These are phyloP conservation scores for Comarum palustre DNA, from an alignment of 306 rosid genomes.

Conservation along the genomic window DNA sequence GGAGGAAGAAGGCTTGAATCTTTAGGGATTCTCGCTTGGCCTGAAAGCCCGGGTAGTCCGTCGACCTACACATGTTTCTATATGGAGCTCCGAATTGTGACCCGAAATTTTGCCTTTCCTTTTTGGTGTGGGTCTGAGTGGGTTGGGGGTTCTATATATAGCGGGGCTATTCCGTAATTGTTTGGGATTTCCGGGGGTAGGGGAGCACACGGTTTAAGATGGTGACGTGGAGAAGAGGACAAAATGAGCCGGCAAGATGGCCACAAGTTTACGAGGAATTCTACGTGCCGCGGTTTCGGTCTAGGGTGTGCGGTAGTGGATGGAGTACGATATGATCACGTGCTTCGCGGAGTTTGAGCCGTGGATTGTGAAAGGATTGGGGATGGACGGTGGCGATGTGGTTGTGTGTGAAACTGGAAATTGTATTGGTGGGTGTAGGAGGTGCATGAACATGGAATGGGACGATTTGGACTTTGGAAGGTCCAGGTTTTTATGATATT, in stretches of 20 bases:
- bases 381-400: background rate
- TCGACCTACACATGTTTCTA: conserved; percentile 38
- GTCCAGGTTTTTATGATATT: background rate
- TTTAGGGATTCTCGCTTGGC: conserved; percentile 17
- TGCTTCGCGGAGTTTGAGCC: background rate
- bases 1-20: conserved; percentile 32
- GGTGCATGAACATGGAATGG: background rate
- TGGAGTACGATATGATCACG: background rate
- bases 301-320: background rate
- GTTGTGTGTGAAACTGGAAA: background rate
- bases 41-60: conserved; percentile 27
- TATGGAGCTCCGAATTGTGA: background rate
- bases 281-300: conserved; percentile 11
- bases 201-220: conserved; percentile 23
- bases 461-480: background rate
- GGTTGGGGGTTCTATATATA: background rate
- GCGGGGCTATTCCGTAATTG: background rate
- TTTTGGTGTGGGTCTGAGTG: background rate
- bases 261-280: background rate
- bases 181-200: background rate
- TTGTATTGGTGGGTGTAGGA: background rate
- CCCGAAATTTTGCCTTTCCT: background rate
- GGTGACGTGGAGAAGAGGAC: conserved; percentile 11
- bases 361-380: background rate
- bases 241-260: background rate